These are phyloP conservation scores for Nannizziopsis barbatae DNA, from an alignment of 2,329 filamentous ascomycete genomes.

Conservation along the genomic window DNA sequence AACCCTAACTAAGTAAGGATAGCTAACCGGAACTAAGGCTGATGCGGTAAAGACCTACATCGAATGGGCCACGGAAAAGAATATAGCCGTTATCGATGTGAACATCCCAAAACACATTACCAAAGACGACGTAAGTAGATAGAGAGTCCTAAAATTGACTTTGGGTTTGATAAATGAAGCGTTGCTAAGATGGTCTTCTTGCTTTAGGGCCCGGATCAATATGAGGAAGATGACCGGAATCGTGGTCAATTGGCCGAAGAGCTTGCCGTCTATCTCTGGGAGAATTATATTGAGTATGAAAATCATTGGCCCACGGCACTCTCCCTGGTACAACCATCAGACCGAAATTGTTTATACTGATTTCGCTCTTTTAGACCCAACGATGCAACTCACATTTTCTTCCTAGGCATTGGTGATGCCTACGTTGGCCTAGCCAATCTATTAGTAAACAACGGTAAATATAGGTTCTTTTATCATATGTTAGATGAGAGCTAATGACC, in stretches of 20 bases:
- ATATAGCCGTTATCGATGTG: constrained; percentile 78
- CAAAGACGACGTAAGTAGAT: constrained; percentile 45
- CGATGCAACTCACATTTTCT: constrained; percentile 60
- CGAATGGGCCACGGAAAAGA: constrained; percentile 65
- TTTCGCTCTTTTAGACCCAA: constrained; percentile 40
- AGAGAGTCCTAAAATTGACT: too few relatives aligned
- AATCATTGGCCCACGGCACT: neutral
- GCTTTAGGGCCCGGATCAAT: constrained; percentile 12
- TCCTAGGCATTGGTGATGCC: constrained; percentile 82
- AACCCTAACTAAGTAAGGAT: constrained; percentile 4
- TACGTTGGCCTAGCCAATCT: constrained; percentile 75
- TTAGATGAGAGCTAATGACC: neutral
- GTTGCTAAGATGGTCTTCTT: constrained; percentile 14
- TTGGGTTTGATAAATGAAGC: constrained; percentile 10
- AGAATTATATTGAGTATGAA: constrained; percentile 76
- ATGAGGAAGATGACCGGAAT: constrained; percentile 38
- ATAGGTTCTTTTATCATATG: neutral
- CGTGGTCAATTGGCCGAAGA: constrained; percentile 53
- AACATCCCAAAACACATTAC: constrained; percentile 75
- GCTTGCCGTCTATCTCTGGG: constrained; percentile 80
- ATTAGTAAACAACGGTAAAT: constrained; percentile 60
- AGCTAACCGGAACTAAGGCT: constrained; percentile 44
- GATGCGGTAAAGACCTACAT: constrained; percentile 73
- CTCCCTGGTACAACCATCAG: neutral
- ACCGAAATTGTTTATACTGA: constrained; percentile 2